Conservation (phyloP, 2,329 filamentous ascomycete genomes). For the Penicillium expansum region DNA sequence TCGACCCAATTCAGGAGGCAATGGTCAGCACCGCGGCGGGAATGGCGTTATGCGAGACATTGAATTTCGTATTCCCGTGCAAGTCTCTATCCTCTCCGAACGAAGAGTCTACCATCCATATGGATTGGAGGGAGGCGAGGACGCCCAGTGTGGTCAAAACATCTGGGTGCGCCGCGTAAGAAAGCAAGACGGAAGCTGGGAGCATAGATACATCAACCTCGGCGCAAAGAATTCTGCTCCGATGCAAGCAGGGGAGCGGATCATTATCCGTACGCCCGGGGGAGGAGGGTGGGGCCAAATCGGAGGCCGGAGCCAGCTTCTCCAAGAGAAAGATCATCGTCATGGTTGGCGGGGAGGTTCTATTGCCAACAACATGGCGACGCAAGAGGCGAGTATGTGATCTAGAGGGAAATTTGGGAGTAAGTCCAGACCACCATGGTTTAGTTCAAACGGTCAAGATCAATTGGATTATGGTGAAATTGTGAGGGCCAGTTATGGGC, state of each 20-base stretch:
- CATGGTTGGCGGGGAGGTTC: conserved; percentile 60
- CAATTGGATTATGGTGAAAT: neutral
- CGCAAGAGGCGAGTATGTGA: conserved; percentile 51
- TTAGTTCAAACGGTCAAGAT: neutral
- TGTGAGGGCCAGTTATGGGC: neutral
- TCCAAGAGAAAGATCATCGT: conserved; percentile 56
- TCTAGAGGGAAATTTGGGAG: neutral
- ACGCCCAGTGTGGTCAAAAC: conserved; percentile 74
- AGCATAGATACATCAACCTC: conserved; percentile 27
- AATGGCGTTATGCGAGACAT: conserved; percentile 77
- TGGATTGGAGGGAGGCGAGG: conserved; percentile 74
- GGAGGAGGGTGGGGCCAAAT: conserved; percentile 46
- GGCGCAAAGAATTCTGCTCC: conserved; percentile 33
- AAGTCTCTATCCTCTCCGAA: conserved; percentile 74
- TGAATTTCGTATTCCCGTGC: conserved; percentile 73
- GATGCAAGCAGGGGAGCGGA: conserved; percentile 38
- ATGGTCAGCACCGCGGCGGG: conserved; percentile 67
- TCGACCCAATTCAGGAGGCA: conserved; percentile 60
- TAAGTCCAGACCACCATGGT: neutral
- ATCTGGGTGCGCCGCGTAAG: conserved; percentile 62
- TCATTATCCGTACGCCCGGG: conserved; percentile 40
- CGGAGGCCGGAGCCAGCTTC: conserved; percentile 51
- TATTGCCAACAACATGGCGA: conserved; percentile 47
- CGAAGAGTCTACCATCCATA: conserved; percentile 71
- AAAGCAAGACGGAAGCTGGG: conserved; percentile 13